phyloP scores from a whole-genome alignment of 306 rosid species.

The Hippophae rhamnoides region DNA sequence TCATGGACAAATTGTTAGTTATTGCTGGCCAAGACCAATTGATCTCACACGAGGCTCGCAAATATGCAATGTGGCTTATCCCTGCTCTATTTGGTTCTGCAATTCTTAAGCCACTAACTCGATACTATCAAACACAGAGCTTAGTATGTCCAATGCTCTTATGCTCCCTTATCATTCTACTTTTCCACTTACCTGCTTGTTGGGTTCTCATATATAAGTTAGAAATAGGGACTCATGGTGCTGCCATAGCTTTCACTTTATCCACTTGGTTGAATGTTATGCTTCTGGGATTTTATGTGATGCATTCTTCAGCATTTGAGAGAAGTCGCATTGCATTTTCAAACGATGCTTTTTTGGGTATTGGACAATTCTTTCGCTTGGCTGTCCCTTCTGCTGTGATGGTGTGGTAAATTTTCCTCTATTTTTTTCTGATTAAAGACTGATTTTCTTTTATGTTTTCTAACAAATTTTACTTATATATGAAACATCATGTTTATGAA shows the following conservation, averaged over 20 bases:
- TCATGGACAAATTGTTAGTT: constrained; percentile 15
- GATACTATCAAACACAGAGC: constrained; percentile 19
- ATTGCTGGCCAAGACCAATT: constrained; percentile 18
- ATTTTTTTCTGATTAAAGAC: neutral
- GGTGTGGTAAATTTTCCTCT: constrained; percentile 41
- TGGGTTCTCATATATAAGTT: constrained; percentile 33
- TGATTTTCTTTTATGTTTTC: too few species aligned
- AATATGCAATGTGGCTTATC: constrained; percentile 20
- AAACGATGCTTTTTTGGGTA: constrained; percentile 16
- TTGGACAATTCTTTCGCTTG: constrained; percentile 30
- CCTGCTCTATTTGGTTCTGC: constrained; percentile 22
- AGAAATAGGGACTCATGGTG: constrained; percentile 34
- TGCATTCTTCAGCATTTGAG: constrained; percentile 37
- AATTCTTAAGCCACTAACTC: constrained; percentile 21
- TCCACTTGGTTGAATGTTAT: constrained; percentile 47
- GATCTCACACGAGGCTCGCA: constrained; percentile 14
- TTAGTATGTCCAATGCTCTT: constrained; percentile 14
- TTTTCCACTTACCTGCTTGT: constrained; percentile 34
- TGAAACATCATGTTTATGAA: too few species aligned
- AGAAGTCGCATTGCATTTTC: constrained; percentile 31
- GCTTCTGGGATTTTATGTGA: constrained; percentile 23
- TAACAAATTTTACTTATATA: too few species aligned
- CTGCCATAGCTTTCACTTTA: constrained; percentile 38
- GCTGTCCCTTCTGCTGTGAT: constrained; percentile 61
- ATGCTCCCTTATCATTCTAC: neutral